Evolutionary conservation across 2,329 filamentous ascomycete genomes (phyloP), one percentile per base, ranked within the genome.

Genomic region (Dendrostoma leiphaemia): DNA sequence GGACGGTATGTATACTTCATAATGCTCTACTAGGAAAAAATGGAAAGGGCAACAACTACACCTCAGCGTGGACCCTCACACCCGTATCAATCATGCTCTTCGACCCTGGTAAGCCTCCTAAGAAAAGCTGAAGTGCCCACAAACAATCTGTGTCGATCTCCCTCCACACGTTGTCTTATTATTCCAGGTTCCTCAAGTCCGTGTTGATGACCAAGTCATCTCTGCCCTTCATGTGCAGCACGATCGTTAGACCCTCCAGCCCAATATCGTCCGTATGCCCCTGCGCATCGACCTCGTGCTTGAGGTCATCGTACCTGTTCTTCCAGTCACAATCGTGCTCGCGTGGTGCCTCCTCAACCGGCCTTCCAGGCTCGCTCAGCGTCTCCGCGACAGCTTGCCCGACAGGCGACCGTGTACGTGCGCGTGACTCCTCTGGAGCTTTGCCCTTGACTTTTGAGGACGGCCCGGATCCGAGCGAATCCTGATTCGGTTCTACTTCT

Each of bases 191-290:
- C 6, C 60, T 64, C 63, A 79, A 65, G 61, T 79, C 73, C 3
- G 77, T 80, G 51, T 77, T 78, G 61, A 81, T 75, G 44, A 80
- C 72, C 61, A 81, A 60, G 57, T 82, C 78, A 45, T 80, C 76
- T 63, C 71, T 76, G 41, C 72, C 71, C 60, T 65, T 74, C 61
- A 78, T 65, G 64, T 80, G 79, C 64, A 82, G 67, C 44, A 80
- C 73, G 56, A 80, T 75, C 6, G 77, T 81, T 48, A 81, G 62
- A 10, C 77, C 77, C 54, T 77, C 70, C 28, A 81, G 73, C 15
- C 72, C 72, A 43, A 75, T 59, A 23, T 75, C 70, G 15, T 69
- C 68, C 32, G 49, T 51, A 55, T 49, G 49, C 53, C 31, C 48
- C 21, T 57, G 45, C 5, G 53, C 38, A 6, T 57, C 59, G 7